Base-by-base conservation (phyloP, 805 yeast genomes). In the Wickerhamiella hasegawae region DNA sequence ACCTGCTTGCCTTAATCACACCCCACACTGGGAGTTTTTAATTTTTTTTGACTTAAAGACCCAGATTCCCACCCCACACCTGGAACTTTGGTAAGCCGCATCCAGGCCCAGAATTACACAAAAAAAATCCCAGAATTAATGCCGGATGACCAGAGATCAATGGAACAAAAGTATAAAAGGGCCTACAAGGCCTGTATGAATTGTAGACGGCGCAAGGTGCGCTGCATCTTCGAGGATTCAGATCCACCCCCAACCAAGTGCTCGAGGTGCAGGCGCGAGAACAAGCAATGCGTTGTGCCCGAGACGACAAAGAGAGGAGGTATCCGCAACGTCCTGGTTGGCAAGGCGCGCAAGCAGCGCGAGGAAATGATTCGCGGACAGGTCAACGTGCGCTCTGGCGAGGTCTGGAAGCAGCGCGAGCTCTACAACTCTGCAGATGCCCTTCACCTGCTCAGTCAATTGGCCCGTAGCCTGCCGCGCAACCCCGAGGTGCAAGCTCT, bases 131-230 rank as follows among this genome's bases (percentile, higher is more conserved):
- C n/a, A n/a, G n/a, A n/a, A n/a, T n/a, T n/a, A n/a, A n/a, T n/a
- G n/a, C n/a, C n/a, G n/a, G n/a, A n/a, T n/a, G n/a, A n/a, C 24
- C 24, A 22, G 24, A 22, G 8, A 11, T n/a, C n/a, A n/a, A n/a
- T n/a, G n/a, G n/a, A 8, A 8, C 28, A 12, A 26, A 20, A 19
- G n/a, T 76, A 67, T 61, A 69, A 62, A 44, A 60, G 94, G 42
- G 71, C 73, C 41, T 85, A 80, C 53, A 67, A 71, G 42, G 96
- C 96, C 1, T 85, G 97, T 48, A 56, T 80, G 33, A 80, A 74
- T 55, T 85, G 97, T 52, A 68, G 95, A 14, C 69, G 73, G 5
- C 67, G 93, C 28, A 87, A 85, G 49, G 81, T 82, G 29, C 74
- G 73, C 48, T 85, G 97, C 59, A 93, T 83, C 51, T 58, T 85